Evolutionary conservation across 768 basidiomycete species (phyloP), one percentile per base, ranked within the genome.

Genomic region (Butyriboletus loyo): DNA sequence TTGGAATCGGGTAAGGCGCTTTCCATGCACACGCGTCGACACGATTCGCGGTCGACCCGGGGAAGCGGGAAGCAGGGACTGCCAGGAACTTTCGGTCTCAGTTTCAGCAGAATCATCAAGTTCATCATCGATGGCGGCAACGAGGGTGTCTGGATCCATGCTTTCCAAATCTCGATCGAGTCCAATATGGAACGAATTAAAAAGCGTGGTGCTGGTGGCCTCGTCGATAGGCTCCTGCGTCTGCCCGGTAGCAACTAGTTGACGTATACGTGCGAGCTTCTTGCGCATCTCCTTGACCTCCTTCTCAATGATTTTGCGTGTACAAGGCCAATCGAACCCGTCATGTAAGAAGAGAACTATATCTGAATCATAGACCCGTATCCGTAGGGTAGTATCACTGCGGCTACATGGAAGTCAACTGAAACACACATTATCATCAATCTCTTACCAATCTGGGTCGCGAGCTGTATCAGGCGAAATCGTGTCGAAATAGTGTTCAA

Each of bases 171-270:
- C 86, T 56, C 86, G 82, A 28, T 89, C 84, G n/a, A 98, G 74
- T 27, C 96, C 95, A 50, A 98, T 87, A 61, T 94, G 90, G 34
- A 97, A 83, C 0, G 95, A 98, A 65, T 98, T 97, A 77, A 95
- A 97, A 21, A 98, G 78, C 6, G 89, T 76, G 2, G 89, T 73
- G 59, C 85, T 85, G 7, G 87, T 87, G 27, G 77, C 73, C 60
- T 91, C 90, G 15, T 85, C 74, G 47, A 76, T 81, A 17, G 87
- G 81, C 54, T 96, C 92, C 34, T 92, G 85, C 1, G 79, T 79
- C 64, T 98, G 96, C 10, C 97, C 97, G 35, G 77, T 86, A 5
- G 95, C 92, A 14, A 98, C 83, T 4, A 99, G 78, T 68, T 98
- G 96, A 30, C 88, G 79, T 60, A 99, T 96, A 70, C 88, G 92